These are phyloP conservation scores for Phytophthora multivora DNA, from an alignment of 352 stramenopile genomes.

Conservation along the genomic window DNA sequence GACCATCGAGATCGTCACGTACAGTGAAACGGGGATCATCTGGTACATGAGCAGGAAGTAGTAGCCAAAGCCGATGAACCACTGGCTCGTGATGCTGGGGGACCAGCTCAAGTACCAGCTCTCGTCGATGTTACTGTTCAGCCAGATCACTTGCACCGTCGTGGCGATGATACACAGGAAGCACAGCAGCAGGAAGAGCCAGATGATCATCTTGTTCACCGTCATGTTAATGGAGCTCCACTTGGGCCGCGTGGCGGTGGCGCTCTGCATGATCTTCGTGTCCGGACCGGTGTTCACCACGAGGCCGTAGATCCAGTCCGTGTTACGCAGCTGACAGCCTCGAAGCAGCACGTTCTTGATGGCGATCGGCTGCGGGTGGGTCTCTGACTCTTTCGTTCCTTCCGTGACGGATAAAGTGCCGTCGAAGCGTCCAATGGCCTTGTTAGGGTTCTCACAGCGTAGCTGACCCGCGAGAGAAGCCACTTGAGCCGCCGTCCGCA, in stretches of 20 bases:
- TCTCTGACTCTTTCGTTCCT: conserved; percentile 24
- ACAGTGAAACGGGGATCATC: conserved; percentile 98
- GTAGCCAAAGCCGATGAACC: conserved; percentile 85
- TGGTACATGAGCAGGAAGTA: conserved; percentile 97
- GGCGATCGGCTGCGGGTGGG: conserved; percentile 58
- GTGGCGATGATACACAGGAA: conserved; percentile 59
- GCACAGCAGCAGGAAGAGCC: conserved; percentile 71
- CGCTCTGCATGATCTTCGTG: conserved; percentile 88
- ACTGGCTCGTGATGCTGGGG: conserved; percentile 52
- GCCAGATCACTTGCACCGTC: conserved; percentile 67
- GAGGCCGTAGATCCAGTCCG: conserved; percentile 88
- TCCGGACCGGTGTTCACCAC: conserved; percentile 89
- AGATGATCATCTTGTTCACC: conserved; percentile 84
- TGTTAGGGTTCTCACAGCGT: conserved; percentile 80
- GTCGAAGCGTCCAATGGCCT: conserved; percentile 79
- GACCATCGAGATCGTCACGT: conserved; percentile 96
- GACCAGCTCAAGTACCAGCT: conserved; percentile 60
- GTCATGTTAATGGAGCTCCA: conserved; percentile 86
- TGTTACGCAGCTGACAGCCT: conserved; percentile 88
- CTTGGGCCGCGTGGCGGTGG: conserved; percentile 60
- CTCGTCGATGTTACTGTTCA: conserved; percentile 52
- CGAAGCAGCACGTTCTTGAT: conserved; percentile 91
- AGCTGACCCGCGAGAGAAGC: conserved; percentile 53
- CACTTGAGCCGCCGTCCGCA: conserved; percentile 42
- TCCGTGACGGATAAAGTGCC: conserved; percentile 55